Conservation (phyloP, 192 early-diverging fungal species). For the Entomortierella beljakovae region DNA sequence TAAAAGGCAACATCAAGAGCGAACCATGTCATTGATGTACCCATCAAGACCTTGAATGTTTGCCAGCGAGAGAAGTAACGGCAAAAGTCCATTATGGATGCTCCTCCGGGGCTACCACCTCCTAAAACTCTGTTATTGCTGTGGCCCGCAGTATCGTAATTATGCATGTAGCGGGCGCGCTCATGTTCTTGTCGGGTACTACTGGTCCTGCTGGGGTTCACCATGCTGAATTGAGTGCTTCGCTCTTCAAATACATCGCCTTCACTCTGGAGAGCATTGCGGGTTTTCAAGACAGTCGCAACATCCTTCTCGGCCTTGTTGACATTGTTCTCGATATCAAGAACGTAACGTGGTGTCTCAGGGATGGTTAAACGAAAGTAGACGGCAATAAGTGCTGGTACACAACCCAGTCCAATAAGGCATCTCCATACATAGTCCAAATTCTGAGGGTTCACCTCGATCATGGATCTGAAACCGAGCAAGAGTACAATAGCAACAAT, state of each 20-base stretch:
- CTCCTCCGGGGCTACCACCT: background rate
- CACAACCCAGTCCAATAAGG: conserved; percentile 78
- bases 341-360: conserved; percentile 86
- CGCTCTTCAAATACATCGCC: conserved; percentile 16
- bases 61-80: conserved; percentile 74
- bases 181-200: background rate
- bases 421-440: conserved; percentile 92
- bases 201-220: conserved; percentile 23
- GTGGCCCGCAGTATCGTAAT: background rate
- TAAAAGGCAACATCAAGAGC: conserved; percentile 68
- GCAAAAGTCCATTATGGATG: conserved; percentile 19
- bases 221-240: background rate
- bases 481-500: conserved; percentile 75
- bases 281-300: conserved; percentile 25
- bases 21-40: conserved; percentile 76
- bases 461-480: conserved; percentile 67
- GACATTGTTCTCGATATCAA: conserved; percentile 57
- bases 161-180: background rate
- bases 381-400: conserved; percentile 84
- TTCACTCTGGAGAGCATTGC: conserved; percentile 33
- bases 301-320: conserved; percentile 48
- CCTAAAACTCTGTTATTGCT: background rate
- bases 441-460: conserved; percentile 65
- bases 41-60: conserved; percentile 77
- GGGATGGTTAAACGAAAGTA: conserved; percentile 90